These are phyloP conservation scores for Pythium dissimile DNA, from an alignment of 352 stramenopile species.

Conservation along the genomic window DNA sequence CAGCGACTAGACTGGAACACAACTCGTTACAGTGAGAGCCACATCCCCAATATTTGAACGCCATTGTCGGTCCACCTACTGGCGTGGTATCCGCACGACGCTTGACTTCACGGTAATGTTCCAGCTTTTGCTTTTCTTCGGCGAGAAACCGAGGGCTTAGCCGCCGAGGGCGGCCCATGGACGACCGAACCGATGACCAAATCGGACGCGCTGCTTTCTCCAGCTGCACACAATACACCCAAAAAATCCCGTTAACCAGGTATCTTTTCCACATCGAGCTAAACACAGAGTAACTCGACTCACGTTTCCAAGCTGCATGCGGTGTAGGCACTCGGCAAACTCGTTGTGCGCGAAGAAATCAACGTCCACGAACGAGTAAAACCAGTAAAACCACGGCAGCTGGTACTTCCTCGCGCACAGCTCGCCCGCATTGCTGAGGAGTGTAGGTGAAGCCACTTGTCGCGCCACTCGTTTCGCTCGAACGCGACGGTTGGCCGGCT, in stretches of 20 bases:
- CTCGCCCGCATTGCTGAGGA: background rate
- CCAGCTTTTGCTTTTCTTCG: constrained; percentile 65
- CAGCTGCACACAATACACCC: constrained; percentile 31
- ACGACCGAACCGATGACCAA: constrained; percentile 71
- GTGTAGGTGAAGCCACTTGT: background rate
- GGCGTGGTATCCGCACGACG: constrained; percentile 9
- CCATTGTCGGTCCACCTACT: background rate
- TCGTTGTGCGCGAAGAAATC: constrained; percentile 79
- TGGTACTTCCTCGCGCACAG: constrained; percentile 29
- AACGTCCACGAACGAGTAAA: constrained; percentile 57
- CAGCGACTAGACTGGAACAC: constrained; percentile 11
- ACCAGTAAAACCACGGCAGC: constrained; percentile 70
- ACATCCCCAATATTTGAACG: background rate
- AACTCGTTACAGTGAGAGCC: background rate
- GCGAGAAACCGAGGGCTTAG: constrained; percentile 64
- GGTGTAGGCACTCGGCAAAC: constrained; percentile 66
- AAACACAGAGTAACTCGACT: background rate
- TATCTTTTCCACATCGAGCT: too few species aligned
- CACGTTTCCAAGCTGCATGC: constrained; percentile 65
- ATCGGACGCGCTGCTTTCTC: constrained; percentile 48
- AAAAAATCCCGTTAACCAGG: background rate
- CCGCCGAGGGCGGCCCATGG: constrained; percentile 67
- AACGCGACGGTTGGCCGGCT: too few species aligned
- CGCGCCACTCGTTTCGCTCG: background rate
- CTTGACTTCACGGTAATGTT: constrained; percentile 51